Percentiles rank a stretch among this genome's conserved stretches.
Evolutionary conservation across 2,329 filamentous ascomycete genomes (phyloP).

Genomic region (Aspergillus novoparasiticus): DNA sequence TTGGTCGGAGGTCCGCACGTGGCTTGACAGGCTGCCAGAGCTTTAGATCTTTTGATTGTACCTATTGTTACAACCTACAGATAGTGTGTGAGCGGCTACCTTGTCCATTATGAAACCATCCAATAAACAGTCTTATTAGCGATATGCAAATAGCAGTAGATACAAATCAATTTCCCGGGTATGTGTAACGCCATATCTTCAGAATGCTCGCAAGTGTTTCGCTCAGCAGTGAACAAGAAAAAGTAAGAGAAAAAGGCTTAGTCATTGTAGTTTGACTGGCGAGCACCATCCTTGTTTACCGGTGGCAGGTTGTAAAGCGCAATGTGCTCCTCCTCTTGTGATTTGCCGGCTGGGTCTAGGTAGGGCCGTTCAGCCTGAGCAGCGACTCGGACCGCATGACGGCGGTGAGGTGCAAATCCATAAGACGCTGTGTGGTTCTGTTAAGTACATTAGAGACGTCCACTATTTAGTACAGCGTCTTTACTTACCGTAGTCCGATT

Average conservation of each 20-base stretch:
- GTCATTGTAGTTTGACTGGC: slow-evolving; percentile 62
- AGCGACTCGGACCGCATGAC: slow-evolving; percentile 57
- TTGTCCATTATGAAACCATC: not conserved
- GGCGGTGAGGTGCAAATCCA: slow-evolving; percentile 59
- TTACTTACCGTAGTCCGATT: slow-evolving; percentile 57
- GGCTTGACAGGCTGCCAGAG: not conserved
- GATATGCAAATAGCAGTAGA: not conserved
- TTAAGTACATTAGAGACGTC: slow-evolving; percentile 1
- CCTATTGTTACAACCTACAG: not conserved
- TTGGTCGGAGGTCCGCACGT: not conserved
- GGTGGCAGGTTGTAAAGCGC: slow-evolving; percentile 51
- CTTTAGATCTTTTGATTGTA: not conserved
- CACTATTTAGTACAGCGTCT: not conserved
- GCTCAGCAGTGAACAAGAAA: not conserved
- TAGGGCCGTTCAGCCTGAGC: slow-evolving; percentile 51
- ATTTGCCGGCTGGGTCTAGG: slow-evolving; percentile 48
- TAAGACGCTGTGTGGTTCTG: slow-evolving; percentile 59
- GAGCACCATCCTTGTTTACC: slow-evolving; percentile 59
- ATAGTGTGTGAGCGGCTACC: not conserved
- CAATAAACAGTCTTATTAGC: not conserved
- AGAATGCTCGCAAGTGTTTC: slow-evolving; percentile 5
- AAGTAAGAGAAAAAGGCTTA: not conserved
- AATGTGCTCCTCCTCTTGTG: slow-evolving; percentile 58
- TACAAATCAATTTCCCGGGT: not conserved
- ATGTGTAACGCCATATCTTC: slow-evolving; percentile 8